Evolutionary conservation across 306 rosid genomes (phyloP).

Genomic region (Pueraria montana): DNA sequence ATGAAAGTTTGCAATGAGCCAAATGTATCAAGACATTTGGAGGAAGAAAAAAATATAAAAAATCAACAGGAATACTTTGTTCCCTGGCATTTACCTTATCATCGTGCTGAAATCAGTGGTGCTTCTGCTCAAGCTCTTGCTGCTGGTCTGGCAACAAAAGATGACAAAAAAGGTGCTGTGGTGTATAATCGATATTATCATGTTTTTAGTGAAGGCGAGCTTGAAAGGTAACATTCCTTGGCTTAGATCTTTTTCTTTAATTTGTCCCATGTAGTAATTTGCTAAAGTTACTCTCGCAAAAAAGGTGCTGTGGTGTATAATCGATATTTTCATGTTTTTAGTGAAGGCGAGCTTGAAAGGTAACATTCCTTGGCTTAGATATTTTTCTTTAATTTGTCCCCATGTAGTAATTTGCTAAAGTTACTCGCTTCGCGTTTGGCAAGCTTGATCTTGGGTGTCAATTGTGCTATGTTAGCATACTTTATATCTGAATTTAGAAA

Average conservation of each 20-base stretch:
- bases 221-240: conserved; percentile 75
- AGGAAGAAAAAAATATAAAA: conserved; percentile 49
- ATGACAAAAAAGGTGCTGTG: conserved; percentile 87
- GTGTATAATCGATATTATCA: conserved; percentile 95
- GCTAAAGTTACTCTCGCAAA: conserved; percentile 43
- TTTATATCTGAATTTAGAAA: conserved; percentile 28
- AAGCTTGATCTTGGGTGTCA: background rate
- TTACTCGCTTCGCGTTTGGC: background rate
- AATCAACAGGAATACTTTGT: conserved; percentile 91
- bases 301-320: conserved; percentile 90
- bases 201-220: conserved; percentile 95
- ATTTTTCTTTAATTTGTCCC: conserved; percentile 8
- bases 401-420: conserved; percentile 24
- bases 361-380: conserved; percentile 41
- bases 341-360: conserved; percentile 98
- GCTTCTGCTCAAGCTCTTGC: conserved; percentile 91
- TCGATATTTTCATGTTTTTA: conserved; percentile 94
- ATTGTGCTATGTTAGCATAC: conserved; percentile 11
- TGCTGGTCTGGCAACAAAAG: conserved; percentile 87
- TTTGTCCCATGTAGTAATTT: conserved; percentile 14
- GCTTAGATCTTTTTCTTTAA: conserved; percentile 7
- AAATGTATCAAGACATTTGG: conserved; percentile 26
- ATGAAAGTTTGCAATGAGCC: conserved; percentile 49
- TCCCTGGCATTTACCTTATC: conserved; percentile 98
- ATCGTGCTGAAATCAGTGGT: conserved; percentile 91